These are phyloP conservation scores for Pythium dissotocum DNA, from an alignment of 352 stramenopile species.

Conservation along the genomic window DNA sequence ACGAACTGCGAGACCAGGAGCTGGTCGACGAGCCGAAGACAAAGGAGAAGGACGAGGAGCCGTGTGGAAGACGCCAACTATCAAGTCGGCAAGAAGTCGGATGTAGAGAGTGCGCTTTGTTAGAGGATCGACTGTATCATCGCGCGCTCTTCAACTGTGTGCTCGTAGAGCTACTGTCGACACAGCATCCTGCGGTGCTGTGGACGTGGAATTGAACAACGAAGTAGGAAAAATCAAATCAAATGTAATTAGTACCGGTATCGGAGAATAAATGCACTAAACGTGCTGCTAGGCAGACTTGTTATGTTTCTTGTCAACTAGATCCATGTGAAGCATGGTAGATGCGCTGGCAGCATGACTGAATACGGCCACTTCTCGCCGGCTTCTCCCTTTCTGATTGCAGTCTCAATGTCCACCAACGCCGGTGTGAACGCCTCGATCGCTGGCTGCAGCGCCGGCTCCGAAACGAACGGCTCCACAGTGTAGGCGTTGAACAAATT, in stretches of 20 bases:
- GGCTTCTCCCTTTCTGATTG: neutral
- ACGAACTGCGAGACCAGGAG: neutral
- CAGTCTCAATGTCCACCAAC: conserved; percentile 10
- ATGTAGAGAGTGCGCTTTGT: neutral
- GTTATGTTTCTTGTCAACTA: neutral
- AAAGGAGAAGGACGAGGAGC: neutral
- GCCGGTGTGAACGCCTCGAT: conserved; percentile 9
- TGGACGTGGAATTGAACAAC: conserved; percentile 1
- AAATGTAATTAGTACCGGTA: too few species aligned
- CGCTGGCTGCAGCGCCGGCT: neutral
- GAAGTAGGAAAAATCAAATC: neutral
- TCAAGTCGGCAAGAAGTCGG: neutral
- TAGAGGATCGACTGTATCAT: neutral
- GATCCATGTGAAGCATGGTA: neutral
- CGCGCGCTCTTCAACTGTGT: conserved; percentile 23
- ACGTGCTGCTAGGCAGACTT: too few species aligned
- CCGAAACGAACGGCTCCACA: conserved; percentile 3
- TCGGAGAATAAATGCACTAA: too few species aligned
- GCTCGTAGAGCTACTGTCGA: conserved; percentile 15
- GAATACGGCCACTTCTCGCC: neutral
- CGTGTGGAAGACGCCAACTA: neutral
- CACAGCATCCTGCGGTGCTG: conserved; percentile 8
- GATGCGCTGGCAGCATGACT: neutral
- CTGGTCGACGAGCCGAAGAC: neutral
- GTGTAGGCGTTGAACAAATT: conserved; percentile 9